Percentiles rank a stretch among this genome's conserved stretches.
Conservation (phyloP, 495 filamentous ascomycete genomes). For the Poronia punctata region DNA sequence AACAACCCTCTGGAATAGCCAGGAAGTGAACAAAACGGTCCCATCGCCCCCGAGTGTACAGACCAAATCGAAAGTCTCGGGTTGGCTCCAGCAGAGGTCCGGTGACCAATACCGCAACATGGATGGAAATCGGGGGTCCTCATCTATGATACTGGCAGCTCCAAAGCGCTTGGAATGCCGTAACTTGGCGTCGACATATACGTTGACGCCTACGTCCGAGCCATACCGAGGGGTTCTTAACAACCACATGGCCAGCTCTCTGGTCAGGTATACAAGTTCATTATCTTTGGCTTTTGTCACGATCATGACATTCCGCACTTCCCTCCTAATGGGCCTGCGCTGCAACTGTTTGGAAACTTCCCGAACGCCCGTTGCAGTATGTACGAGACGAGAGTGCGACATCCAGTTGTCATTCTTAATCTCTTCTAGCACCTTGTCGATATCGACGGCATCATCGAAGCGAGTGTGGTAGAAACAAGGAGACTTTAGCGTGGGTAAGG, state of each 20-base stretch:
- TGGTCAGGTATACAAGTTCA: conserved; percentile 73
- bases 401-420: conserved; percentile 84
- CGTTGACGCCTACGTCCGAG: conserved; percentile 72
- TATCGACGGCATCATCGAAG: conserved; percentile 92
- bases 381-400: conserved; percentile 85
- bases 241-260: conserved; percentile 80
- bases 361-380: conserved; percentile 88
- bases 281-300: conserved; percentile 95
- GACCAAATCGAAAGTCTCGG: conserved; percentile 88
- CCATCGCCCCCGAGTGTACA: conserved; percentile 89
- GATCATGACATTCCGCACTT: conserved; percentile 88
- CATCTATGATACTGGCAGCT: conserved; percentile 60
- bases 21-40: conserved; percentile 85
- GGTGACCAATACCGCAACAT: conserved; percentile 94
- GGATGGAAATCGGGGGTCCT: conserved; percentile 60
- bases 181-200: conserved; percentile 91
- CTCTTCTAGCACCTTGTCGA: conserved; percentile 91
- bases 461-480: conserved; percentile 96
- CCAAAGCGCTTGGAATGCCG: conserved; percentile 81
- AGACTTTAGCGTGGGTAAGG: conserved; percentile 66
- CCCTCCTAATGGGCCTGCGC: conserved; percentile 77
- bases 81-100: conserved; percentile 81
- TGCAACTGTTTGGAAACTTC: conserved; percentile 93
- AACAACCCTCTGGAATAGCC: conserved; percentile 90
- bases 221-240: conserved; percentile 77